Base-by-base conservation (phyloP, 202 grass and related monocot species). In the Saccharum hybrid region DNA sequence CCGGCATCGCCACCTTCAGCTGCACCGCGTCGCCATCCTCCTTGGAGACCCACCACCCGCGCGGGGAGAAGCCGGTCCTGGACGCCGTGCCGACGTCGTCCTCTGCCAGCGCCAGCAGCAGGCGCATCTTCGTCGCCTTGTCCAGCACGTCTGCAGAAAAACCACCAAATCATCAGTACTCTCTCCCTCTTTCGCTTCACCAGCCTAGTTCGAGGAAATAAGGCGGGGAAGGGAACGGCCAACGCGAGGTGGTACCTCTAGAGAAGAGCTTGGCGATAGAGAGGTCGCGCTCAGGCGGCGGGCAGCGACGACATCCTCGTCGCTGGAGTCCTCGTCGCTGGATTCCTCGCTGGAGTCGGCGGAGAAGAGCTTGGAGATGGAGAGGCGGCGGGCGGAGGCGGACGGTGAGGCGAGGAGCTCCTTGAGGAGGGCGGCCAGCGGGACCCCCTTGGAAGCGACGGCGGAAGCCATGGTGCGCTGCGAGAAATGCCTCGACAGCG, bases 1-100 rank as follows among this genome's bases (percentile, higher is more conserved):
- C 93, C 21, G 90, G 90, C 93, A 96, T 87, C 77, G 63, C 67
- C 7, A 93, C 83, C 28, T 64, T 74, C 33, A 96, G 66, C 61
- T 78, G 49, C 51, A 91, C 4, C 15, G 78, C 86, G 2, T 87
- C 75, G 0, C 49, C 70, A 28, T 96, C 90, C 70, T 88, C 86
- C 73, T 71, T 91, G 10, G 83, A 66, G 18, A 90, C 83, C 86
- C 84, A 85, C 30, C 86, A 80, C 81, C 39, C 88, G 76, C 51
- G 75, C 0, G 11, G 12, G 28, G 28, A 64, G 62, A 15, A 7
- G 26, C 62, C 12, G 12, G 23, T 31, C 26, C 28, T 6, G 62
- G 5, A 15, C 13, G 30, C 12, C 28, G 62, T 5, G 2, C 13
- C 62, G 5, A 11, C 62, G 22, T 0, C 87, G 70, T 64, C 85